These are phyloP conservation scores for Pleomassaria siparia DNA, from an alignment of 2,329 filamentous ascomycete genomes.

Conservation along the genomic window DNA sequence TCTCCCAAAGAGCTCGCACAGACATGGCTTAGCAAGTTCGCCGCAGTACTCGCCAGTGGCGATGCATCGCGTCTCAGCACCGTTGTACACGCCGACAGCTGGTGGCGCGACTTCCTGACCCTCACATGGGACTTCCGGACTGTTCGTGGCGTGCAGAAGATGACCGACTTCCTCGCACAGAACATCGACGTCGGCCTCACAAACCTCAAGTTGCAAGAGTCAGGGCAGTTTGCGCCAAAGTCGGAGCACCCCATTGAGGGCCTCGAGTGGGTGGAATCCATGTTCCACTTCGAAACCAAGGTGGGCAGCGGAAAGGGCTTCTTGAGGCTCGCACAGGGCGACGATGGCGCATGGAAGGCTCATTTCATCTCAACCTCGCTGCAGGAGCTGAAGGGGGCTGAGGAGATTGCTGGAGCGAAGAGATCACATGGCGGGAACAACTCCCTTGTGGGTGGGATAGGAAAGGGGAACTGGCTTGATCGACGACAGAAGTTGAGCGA, in stretches of 20 bases:
- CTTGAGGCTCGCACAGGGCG: conserved; percentile 51
- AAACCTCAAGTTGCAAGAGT: conserved; percentile 39
- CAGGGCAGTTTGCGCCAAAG: conserved; percentile 51
- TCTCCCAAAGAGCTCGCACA: conserved; percentile 24
- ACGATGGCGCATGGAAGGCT: conserved; percentile 58
- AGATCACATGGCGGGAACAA: conserved; percentile 63
- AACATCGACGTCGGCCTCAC: conserved; percentile 44
- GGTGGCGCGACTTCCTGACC: conserved; percentile 62
- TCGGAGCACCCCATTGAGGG: conserved; percentile 54
- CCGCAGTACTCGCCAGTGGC: conserved; percentile 19
- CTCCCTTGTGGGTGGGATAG: conserved; percentile 58
- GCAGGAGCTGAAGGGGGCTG: conserved; percentile 55
- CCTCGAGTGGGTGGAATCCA: conserved; percentile 59
- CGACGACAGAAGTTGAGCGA: conserved; percentile 34
- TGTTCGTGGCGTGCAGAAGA: conserved; percentile 46
- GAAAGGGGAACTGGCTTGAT: conserved; percentile 52
- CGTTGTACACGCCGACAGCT: conserved; percentile 52
- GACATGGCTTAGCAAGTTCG: conserved; percentile 32
- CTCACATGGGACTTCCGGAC: conserved; percentile 60
- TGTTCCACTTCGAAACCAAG: conserved; percentile 56
- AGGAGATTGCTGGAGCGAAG: conserved; percentile 52
- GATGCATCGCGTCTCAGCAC: conserved; percentile 15
- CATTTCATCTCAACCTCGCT: conserved; percentile 66
- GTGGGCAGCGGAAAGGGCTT: conserved; percentile 60
- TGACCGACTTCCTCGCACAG: conserved; percentile 45